Conservation (phyloP, 2,329 filamentous ascomycete genomes). For the Arthrobotrys megalospora region DNA sequence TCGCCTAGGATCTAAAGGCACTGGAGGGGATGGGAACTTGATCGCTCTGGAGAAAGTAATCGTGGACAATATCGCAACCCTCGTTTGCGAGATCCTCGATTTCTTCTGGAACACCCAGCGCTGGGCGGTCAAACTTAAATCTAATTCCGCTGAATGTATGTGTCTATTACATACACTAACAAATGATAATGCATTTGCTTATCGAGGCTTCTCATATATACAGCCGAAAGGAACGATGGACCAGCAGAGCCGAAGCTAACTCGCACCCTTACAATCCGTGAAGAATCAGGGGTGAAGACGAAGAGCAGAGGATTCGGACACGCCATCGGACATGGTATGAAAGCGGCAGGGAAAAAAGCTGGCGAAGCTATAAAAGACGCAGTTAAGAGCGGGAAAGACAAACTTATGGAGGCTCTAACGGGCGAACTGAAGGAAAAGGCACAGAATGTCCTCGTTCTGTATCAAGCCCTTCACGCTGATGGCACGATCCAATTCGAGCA, state of each 20-base stretch:
- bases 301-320: neutral
- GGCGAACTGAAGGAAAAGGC: slow-evolving; percentile 9
- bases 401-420: slow-evolving; percentile 30
- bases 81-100: slow-evolving; percentile 35
- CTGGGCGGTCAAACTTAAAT: slow-evolving; percentile 8
- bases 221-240: neutral
- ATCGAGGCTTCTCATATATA: neutral
- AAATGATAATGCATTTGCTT: neutral
- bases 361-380: slow-evolving; percentile 6
- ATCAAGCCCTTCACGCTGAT: neutral
- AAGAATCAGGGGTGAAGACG: too few species aligned
- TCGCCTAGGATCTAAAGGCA: neutral
- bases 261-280: neutral
- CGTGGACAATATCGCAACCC: slow-evolving; percentile 1
- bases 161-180: neutral
- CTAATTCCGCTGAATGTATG: slow-evolving; percentile 8
- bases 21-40: slow-evolving; percentile 11
- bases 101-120: slow-evolving; percentile 40
- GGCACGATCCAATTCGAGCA: slow-evolving; percentile 6
- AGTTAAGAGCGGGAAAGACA: neutral
- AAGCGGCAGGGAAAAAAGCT: neutral
- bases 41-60: slow-evolving; percentile 19
- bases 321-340: neutral
- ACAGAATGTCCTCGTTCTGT: neutral
- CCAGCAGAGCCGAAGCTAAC: neutral